A percentile compares a stretch with the other conserved stretches of the same genome.
Evolutionary conservation across 768 basidiomycete genomes (phyloP).

Genomic region (Naganishia vaughanmartiniae): DNA sequence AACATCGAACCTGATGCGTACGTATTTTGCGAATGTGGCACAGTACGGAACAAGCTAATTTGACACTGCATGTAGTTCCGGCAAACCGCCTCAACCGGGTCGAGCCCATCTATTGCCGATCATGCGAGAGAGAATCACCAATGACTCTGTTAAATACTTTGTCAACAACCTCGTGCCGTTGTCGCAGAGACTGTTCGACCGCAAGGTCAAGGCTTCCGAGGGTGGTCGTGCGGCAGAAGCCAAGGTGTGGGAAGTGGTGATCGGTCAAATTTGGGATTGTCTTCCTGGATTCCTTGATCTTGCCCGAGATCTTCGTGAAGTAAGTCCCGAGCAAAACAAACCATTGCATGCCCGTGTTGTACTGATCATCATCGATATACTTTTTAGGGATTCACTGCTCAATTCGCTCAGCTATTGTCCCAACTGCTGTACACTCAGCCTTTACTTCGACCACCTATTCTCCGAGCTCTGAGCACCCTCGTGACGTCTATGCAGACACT

Average conservation of each 20-base stretch:
- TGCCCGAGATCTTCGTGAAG: slow-evolving; percentile 70
- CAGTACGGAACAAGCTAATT: neutral
- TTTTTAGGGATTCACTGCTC: slow-evolving; percentile 65
- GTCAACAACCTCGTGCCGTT: slow-evolving; percentile 86
- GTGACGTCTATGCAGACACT: slow-evolving; percentile 74
- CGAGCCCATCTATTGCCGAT: slow-evolving; percentile 89
- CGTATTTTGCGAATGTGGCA: slow-evolving; percentile 39
- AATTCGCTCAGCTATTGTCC: slow-evolving; percentile 84
- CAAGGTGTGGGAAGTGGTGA: slow-evolving; percentile 91
- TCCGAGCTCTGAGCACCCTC: slow-evolving; percentile 74
- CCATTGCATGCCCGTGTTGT: neutral
- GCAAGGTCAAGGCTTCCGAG: slow-evolving; percentile 74
- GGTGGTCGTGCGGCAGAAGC: slow-evolving; percentile 67
- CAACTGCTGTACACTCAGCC: slow-evolving; percentile 89
- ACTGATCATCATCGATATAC: neutral
- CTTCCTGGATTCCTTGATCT: slow-evolving; percentile 86
- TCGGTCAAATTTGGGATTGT: slow-evolving; percentile 90
- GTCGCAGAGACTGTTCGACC: slow-evolving; percentile 86
- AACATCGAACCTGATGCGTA: slow-evolving; percentile 82
- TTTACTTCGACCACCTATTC: slow-evolving; percentile 73
- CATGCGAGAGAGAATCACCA: slow-evolving; percentile 64
- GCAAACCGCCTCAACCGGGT: slow-evolving; percentile 66
- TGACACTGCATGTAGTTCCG: slow-evolving; percentile 32
- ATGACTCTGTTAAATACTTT: slow-evolving; percentile 83
- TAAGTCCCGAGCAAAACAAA: slow-evolving; percentile 44